A percentile compares a stretch with the other conserved stretches of the same genome.
phyloP scores from a whole-genome alignment of 108 stramenopile species.

The Skeletonema costatum region DNA sequence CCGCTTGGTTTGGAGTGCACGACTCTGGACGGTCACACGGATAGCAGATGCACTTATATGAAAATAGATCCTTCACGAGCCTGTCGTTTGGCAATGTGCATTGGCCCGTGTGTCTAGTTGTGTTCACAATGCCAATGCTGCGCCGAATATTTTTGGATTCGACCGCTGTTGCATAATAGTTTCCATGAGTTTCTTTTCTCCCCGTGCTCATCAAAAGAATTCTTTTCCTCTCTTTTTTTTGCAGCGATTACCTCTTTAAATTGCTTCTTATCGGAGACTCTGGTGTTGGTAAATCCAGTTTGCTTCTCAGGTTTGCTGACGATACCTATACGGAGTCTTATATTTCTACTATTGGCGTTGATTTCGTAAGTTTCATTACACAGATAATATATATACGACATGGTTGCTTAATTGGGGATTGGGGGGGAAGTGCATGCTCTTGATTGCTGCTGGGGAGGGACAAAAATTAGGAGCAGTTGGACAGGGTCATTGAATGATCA shows the following conservation, averaged over 20 bases:
- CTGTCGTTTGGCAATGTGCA: not conserved
- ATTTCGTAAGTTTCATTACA: constrained; percentile 85
- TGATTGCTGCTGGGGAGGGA: not conserved
- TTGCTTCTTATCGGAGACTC: constrained; percentile 95
- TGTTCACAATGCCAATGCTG: not conserved
- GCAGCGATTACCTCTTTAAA: constrained; percentile 95
- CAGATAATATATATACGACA: not conserved
- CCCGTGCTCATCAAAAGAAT: not conserved
- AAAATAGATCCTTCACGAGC: no score
- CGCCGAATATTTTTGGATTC: not conserved
- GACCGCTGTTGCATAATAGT: not conserved
- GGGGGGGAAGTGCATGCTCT: not conserved
- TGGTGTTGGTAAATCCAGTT: constrained; percentile 94
- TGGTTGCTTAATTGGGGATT: not conserved
- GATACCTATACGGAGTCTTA: constrained; percentile 99
- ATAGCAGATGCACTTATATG: no score
- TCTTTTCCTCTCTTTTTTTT: not conserved
- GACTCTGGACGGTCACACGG: no score
- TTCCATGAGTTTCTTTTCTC: not conserved
- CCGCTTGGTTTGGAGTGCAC: no score
- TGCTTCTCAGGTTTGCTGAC: constrained; percentile 93
- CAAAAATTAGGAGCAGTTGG: not conserved
- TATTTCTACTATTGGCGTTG: constrained; percentile 99
- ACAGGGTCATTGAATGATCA: not conserved
- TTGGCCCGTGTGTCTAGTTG: not conserved